Base-by-base conservation (phyloP, 805 yeast genomes). In the Isabelozyma gotoi region DNA sequence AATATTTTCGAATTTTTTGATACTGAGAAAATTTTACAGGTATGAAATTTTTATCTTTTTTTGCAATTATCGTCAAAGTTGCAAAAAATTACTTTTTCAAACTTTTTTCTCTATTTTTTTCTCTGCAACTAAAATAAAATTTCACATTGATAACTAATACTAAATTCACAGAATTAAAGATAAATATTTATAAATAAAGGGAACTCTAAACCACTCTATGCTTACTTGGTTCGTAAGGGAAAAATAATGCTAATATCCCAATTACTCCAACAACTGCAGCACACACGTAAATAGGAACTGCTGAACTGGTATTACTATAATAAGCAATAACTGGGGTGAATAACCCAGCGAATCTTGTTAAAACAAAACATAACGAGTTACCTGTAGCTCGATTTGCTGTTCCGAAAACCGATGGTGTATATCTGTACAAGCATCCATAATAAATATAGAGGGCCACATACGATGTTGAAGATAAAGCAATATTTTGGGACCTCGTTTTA, bases 401-500 rank as follows among this genome's bases (percentile, higher is more conserved):
- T 1, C 71, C 71, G 52, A 67, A 53, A 14, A 65, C 65, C 43
- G 64, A 71, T 1, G 71, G 71, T 6, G 68, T 53, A 39, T 60
- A 66, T 4, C 67, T 70, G 47, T 64, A 67, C 39, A 67, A 49
- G 27, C 56, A 58, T 2, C 66, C 63, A 42, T 57, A 66, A 53
- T 78, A 78, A 36, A 60, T 60, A 49, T 45, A 67, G 55, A 38
- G 62, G 48, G 57, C 55, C 44, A 76, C 65, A 59, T 75, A 78
- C 16, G 82, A 77, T 21, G 76, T 73, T 12, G 62, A 48, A 18
- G 57, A 48, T 21, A 59, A 43, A 2, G 54, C 64, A 29, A 81
- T 80, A 56, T 80, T 80, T 27, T 62, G 59, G 32, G 74, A 63
- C 38, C 76, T 67, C 0, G 80, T 75, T 56, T 74, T 71, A 8